Conservation (phyloP, 2,329 filamentous ascomycete species). For the Volutella citrinella region DNA sequence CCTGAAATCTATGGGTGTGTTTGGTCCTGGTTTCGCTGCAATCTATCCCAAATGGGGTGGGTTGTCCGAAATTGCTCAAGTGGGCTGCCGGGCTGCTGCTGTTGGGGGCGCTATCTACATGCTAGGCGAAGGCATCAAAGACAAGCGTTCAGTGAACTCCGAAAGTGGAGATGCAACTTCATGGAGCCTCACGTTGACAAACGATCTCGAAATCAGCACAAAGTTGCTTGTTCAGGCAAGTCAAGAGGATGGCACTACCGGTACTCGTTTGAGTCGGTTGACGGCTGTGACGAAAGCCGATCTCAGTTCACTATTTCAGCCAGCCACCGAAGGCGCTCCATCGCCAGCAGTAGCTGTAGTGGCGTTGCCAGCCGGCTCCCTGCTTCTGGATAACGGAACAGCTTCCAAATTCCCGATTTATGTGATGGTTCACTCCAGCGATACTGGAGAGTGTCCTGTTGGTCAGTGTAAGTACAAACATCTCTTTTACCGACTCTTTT, state of each 20-base stretch:
- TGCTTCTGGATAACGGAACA: slow-evolving; percentile 32
- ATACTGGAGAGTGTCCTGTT: slow-evolving; percentile 85
- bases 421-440: slow-evolving; percentile 74
- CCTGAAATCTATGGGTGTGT: slow-evolving; percentile 79
- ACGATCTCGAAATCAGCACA: slow-evolving; percentile 55
- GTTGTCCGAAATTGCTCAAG: slow-evolving; percentile 83
- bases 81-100: slow-evolving; percentile 83
- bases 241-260: slow-evolving; percentile 26
- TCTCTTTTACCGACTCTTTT: slow-evolving; percentile 25
- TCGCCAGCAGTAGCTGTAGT: slow-evolving; percentile 71
- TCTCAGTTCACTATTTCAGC: slow-evolving; percentile 65
- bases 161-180: slow-evolving; percentile 23
- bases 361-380: slow-evolving; percentile 56
- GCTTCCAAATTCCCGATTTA: slow-evolving; percentile 49
- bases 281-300: slow-evolving; percentile 68
- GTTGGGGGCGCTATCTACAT: slow-evolving; percentile 92
- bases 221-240: slow-evolving; percentile 48
- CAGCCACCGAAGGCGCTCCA: slow-evolving; percentile 70
- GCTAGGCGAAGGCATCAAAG: slow-evolving; percentile 65
- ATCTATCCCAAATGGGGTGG: slow-evolving; percentile 94
- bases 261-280: slow-evolving; percentile 51
- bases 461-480: slow-evolving; percentile 76
- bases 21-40: slow-evolving; percentile 85
- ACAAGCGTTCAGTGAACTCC: too few relatives aligned
- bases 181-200: slow-evolving; percentile 52